Base-by-base conservation (phyloP, 1,284 basidiomycete species). In the Agaricales sp. region DNA sequence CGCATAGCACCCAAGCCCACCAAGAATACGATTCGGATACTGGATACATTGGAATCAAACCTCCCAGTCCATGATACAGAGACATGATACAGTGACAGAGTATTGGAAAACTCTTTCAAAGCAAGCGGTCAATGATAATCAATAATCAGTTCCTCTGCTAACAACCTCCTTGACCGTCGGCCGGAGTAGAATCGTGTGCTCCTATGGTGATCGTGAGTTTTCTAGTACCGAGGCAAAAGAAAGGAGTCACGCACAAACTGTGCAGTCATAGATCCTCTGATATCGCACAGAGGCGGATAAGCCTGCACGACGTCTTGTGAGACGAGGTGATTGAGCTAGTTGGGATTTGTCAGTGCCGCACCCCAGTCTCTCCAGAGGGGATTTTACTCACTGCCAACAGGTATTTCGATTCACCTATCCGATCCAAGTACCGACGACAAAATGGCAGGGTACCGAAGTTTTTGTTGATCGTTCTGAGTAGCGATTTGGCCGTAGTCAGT, bases 391-490 rank as follows among this genome's bases (percentile, higher is more conserved):
- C 90, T 47, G 89, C 96, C 25, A 97, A 73, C 26, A 98, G 71
- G 62, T 99, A 97, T 66, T 89, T 92, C 69, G 82, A 91, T 72
- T 98, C 94, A n/a, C 96, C 96, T 2, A 77, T 69, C 21, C 92
- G 80, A 58, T 97, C 96, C 25, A 99, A 77, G 65, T 99, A 99
- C 51, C 96, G 75, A 54, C 95, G 76, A 65, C 95, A 99, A 70
- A 92, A 99, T 2, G 96, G 95, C 50, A 99, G 68, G 2, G 93
- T 94, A 43, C 92, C 94, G 66, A 99, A 99, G 66, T 92, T 85
- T 65, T 82, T 88, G 62, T 92, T 87, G 68, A 99, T 98, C 3
- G 83, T 82, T 57, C 84, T 87, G 25, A 99, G 73, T 41, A 99
- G 66, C 3, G 85, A 77, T 64, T 92, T 94, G 0, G 94, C 92